Evolutionary conservation across 805 yeast genomes (phyloP), one percentile per base, ranked within the genome.

Genomic region (Suhomyces sp.): DNA sequence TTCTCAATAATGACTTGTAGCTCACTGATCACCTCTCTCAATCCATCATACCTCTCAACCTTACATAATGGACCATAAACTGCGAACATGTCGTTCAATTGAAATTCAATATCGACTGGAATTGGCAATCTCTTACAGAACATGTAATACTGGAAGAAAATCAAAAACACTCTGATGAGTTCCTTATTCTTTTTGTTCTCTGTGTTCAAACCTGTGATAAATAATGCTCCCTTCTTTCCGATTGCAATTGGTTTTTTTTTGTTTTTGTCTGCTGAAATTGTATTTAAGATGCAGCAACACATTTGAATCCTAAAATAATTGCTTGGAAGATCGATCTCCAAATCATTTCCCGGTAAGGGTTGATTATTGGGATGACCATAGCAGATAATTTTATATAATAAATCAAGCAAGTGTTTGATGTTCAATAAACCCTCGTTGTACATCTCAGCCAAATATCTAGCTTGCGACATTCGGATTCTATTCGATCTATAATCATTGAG

Each of bases 261-360:
- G 26, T 17, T 24, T 20, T 15, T 6, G 33, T 20, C n/a, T 11
- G 13, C 15, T 19, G 6, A 38, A 14, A 19, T 38, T 38, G 15
- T 32, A 17, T 30, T 46, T 21, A 64, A 46, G 19, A 64, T 34
- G 15, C 48, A 36, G 28, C 70, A 62, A 30, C 61, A 54, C 51
- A 88, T 58, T 25, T 77, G 78, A 23, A 87, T 63, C 38, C 96
- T 69, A 57, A 87, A 86, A 51, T 80, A 85, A 48, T 85, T 80
- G 46, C 79, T 74, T 0, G 81, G 79, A 9, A 61, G 61, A 58
- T 88, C 96, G n/a, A 72, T 33, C 12, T 61, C 72, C 19, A 68
- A 62, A 3, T 51, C 25, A 5, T 72, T 70, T 7, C 51, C 57
- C 1, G 95, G 90, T n/a, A 58, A 47, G 3, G 71, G 72, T 33